These are phyloP conservation scores for Talaromyces trachyspermus DNA, from an alignment of 495 filamentous ascomycete species.

Conservation along the genomic window DNA sequence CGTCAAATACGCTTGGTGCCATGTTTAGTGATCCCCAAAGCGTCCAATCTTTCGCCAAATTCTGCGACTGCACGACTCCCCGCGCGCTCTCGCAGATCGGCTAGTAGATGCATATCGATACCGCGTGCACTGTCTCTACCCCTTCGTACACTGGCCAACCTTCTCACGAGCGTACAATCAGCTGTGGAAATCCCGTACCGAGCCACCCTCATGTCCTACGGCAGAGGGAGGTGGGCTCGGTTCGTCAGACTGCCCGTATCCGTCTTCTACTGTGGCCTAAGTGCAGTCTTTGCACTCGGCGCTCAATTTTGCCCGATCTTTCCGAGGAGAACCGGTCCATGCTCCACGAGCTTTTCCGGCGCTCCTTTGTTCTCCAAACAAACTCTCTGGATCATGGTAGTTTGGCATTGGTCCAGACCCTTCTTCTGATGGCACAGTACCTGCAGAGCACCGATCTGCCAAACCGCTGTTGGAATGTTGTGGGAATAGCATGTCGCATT, in stretches of 20 bases:
- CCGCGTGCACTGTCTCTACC: slow-evolving; percentile 17
- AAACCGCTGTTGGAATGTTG: slow-evolving; percentile 33
- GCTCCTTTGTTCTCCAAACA: slow-evolving; percentile 17
- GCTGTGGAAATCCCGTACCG: background rate
- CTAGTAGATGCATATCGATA: slow-evolving; percentile 27
- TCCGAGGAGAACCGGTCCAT: slow-evolving; percentile 30
- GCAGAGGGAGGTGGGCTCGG: slow-evolving; percentile 10
- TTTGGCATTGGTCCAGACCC: slow-evolving; percentile 26
- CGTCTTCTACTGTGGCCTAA: slow-evolving; percentile 28
- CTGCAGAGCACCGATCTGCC: slow-evolving; percentile 29
- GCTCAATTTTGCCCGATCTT: slow-evolving; percentile 27
- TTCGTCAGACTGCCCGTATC: background rate
- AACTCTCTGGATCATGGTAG: slow-evolving; percentile 24
- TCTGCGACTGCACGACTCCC: too few species aligned
- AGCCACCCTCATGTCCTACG: slow-evolving; percentile 30
- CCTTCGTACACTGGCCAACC: slow-evolving; percentile 7
- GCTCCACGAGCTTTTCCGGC: slow-evolving; percentile 21
- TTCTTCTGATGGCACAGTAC: slow-evolving; percentile 31
- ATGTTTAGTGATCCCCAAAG: too few species aligned
- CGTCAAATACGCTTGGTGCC: too few species aligned
- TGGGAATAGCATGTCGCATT: slow-evolving; percentile 28
- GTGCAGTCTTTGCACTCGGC: slow-evolving; percentile 30
- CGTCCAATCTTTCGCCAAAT: too few species aligned
- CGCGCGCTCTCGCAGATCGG: slow-evolving; percentile 15
- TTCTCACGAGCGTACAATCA: slow-evolving; percentile 1